A percentile compares a stretch with the other conserved stretches of the same genome.
phyloP scores from a whole-genome alignment of 371 early-diverging fungal genomes.

The Sporodiniella umbellata region DNA sequence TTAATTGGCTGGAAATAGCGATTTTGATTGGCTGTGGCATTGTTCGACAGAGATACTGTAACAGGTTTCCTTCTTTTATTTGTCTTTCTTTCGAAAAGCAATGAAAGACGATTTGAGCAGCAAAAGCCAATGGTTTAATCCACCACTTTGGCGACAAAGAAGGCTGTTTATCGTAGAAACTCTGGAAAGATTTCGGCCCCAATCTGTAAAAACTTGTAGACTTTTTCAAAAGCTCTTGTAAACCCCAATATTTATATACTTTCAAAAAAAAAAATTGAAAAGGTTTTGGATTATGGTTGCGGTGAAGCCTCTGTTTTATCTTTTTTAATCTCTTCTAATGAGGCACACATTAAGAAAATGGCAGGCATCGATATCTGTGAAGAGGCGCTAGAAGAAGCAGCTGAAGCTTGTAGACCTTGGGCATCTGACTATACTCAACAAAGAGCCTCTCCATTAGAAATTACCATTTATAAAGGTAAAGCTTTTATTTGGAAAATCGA shows the following conservation, averaged over 20 bases:
- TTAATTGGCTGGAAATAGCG: too few species aligned
- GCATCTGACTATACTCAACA: slow-evolving; percentile 42
- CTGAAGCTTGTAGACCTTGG: slow-evolving; percentile 51
- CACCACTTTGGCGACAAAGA: slow-evolving; percentile 8
- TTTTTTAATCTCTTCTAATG: slow-evolving; percentile 47
- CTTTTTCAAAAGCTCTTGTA: too few species aligned
- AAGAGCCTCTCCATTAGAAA: slow-evolving; percentile 42
- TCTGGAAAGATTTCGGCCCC: background rate
- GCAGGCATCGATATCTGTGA: slow-evolving; percentile 59
- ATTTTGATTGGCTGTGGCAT: too few species aligned
- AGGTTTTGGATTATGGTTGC: slow-evolving; percentile 77
- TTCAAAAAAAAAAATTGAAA: background rate
- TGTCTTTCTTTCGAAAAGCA: background rate
- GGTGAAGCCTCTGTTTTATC: slow-evolving; percentile 67
- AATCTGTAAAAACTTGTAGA: slow-evolving; percentile 8
- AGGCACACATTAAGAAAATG: slow-evolving; percentile 45
- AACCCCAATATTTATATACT: too few species aligned
- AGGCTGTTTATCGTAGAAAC: slow-evolving; percentile 3
- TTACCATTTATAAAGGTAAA: slow-evolving; percentile 58
- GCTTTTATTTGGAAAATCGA: background rate
- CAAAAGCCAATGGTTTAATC: slow-evolving; percentile 5
- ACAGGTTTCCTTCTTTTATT: background rate
- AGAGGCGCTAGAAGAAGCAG: slow-evolving; percentile 41
- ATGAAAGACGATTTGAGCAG: background rate
- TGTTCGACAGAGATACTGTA: too few species aligned